Conservation (phyloP, 352 stramenopile genomes). For the Phytopythium mirpurense region DNA sequence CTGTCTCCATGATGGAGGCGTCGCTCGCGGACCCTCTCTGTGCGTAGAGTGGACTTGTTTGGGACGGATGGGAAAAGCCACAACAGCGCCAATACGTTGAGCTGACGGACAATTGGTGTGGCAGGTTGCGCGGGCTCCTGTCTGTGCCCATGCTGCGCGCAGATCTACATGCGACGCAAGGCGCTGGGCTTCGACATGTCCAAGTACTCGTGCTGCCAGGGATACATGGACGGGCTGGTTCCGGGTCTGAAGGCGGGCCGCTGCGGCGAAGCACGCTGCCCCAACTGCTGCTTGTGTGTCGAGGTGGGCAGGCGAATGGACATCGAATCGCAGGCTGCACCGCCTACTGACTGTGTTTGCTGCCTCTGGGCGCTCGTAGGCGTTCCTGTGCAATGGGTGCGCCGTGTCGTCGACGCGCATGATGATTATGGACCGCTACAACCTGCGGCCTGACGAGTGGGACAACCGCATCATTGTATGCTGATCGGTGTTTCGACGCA, state of each 20-base stretch:
- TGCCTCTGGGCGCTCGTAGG: slow-evolving; percentile 13
- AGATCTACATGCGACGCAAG: slow-evolving; percentile 90
- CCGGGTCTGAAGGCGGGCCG: slow-evolving; percentile 81
- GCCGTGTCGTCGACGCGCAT: slow-evolving; percentile 88
- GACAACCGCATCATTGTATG: slow-evolving; percentile 91
- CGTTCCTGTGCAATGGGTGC: slow-evolving; percentile 85
- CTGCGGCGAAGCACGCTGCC: slow-evolving; percentile 83
- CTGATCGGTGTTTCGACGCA: slow-evolving; percentile 2
- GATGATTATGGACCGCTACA: slow-evolving; percentile 90
- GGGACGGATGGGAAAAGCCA: too few species aligned
- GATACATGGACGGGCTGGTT: slow-evolving; percentile 89
- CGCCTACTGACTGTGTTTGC: neutral
- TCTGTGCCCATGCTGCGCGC: slow-evolving; percentile 85
- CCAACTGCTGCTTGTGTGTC: slow-evolving; percentile 87
- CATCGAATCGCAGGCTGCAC: neutral
- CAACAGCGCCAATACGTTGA: too few species aligned
- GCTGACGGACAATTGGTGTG: slow-evolving; percentile 2
- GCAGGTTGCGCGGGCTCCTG: slow-evolving; percentile 62
- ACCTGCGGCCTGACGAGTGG: slow-evolving; percentile 88
- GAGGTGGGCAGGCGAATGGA: slow-evolving; percentile 41
- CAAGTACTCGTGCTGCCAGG: slow-evolving; percentile 92
- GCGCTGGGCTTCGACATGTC: slow-evolving; percentile 89
- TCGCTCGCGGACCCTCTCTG: slow-evolving; percentile 77
- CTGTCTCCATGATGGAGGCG: slow-evolving; percentile 87
- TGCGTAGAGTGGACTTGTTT: slow-evolving; percentile 22